Conservation (phyloP, 768 basidiomycete genomes). For the Lactifluus rugatus region DNA sequence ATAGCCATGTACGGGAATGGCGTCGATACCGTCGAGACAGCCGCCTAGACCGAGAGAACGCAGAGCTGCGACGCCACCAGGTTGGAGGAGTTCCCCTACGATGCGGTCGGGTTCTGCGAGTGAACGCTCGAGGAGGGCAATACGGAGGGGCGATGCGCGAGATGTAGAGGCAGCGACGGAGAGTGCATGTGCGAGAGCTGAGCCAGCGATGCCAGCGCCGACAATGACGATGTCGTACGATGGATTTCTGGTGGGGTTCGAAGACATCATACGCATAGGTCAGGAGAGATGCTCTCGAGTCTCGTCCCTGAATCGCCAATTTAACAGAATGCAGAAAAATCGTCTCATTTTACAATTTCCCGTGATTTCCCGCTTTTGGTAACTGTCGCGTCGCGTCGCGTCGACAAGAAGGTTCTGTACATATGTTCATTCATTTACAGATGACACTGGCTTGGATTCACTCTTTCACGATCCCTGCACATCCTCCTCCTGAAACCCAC, state of each 20-base stretch:
- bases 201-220: slow-evolving; percentile 88
- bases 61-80: slow-evolving; percentile 76
- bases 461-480: neutral
- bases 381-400: no score
- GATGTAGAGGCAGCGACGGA: slow-evolving; percentile 39
- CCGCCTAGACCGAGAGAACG: slow-evolving; percentile 64
- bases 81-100: slow-evolving; percentile 94
- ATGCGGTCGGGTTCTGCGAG: slow-evolving; percentile 91
- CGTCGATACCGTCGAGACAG: slow-evolving; percentile 81
- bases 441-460: no score
- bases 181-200: slow-evolving; percentile 78
- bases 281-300: no score
- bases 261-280: no score
- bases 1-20: slow-evolving; percentile 76
- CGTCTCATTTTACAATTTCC: no score
- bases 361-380: no score
- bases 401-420: no score
- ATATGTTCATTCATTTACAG: neutral
- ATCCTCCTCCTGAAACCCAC: neutral
- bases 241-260: slow-evolving; percentile 11
- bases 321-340: no score
- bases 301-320: no score
- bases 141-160: slow-evolving; percentile 50
- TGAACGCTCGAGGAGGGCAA: slow-evolving; percentile 85
- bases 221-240: slow-evolving; percentile 78